Base-by-base conservation (phyloP, 257 asterid genomes). In the Anisodus tanguticus region DNA sequence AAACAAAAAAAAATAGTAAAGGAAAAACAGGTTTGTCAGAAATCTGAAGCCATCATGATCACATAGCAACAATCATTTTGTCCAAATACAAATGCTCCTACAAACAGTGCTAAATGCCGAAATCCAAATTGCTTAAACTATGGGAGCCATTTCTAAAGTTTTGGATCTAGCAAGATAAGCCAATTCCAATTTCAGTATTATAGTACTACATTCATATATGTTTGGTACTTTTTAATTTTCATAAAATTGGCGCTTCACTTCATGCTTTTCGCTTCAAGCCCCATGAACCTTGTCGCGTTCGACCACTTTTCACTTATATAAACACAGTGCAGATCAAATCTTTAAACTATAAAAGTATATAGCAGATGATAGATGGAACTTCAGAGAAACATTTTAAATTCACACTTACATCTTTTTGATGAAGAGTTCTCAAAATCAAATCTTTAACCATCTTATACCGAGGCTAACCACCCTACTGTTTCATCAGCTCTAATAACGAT, bases 401-500 rank as follows among this genome's bases (percentile, higher is more conserved):
- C 31, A 3, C 15, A 16, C 7, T 16, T 39, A 16, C 78, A 69
- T 69, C 78, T n/a, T 71, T n/a, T n/a, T 4, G 79, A 71, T n/a
- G 51, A 71, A 12, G 0, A 9, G 45, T 31, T 31, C 57, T 71
- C 37, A n/a, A 71, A 43, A 71, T 71, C 57, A 71, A 4, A 43
- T 71, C 79, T 39, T n/a, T 71, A 9, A 71, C 79, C 9, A 6
- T 43, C 9, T 45, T 9, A 9, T 71, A 17, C 57, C 1, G 3
- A 5, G n/a, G 35, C 2, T 43, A 71, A 71, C 79, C 17, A 4
- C 39, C 58, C 58, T 45, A 71, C 39, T 71, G 39, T 45, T 71
- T 43, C 79, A n/a, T 71, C 79, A 71, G 58, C 79, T n/a, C 17
- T 71, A 71, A 71, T n/a, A 45, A 41, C 8, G 8, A 69, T 6